Evolutionary conservation across 1,284 basidiomycete species (phyloP).

Genomic region (Austroboletus rostrupii): DNA sequence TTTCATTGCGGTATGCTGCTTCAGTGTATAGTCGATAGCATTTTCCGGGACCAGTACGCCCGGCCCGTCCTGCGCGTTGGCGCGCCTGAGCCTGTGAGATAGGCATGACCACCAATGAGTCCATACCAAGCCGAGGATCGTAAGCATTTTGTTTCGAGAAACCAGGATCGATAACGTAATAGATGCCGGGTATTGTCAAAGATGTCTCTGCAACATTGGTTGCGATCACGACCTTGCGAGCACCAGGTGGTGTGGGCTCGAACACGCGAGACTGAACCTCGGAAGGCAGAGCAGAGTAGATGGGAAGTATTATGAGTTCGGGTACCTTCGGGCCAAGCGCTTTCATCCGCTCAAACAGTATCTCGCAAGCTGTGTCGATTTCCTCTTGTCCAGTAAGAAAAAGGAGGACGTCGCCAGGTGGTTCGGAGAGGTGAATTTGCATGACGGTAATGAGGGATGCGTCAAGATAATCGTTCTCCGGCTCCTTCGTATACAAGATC

Average conservation of each 20-base stretch:
- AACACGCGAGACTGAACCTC: conserved; percentile 98
- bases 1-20: conserved; percentile 96
- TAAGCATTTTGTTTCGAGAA: conserved; percentile 99
- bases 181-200: conserved; percentile 97
- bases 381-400: conserved; percentile 99
- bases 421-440: conserved; percentile 98
- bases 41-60: conserved; percentile 96
- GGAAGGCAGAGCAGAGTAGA: conserved; percentile 96
- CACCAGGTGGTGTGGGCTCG: conserved; percentile 94
- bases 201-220: conserved; percentile 99
- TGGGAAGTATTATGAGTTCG: conserved; percentile 93
- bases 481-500: conserved; percentile 96
- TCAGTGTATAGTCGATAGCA: conserved; percentile 98
- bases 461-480: conserved; percentile 97
- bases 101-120: conserved; percentile 97
- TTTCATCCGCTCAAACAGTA: conserved; percentile 97
- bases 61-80: conserved; percentile 93
- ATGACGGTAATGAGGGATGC: conserved; percentile 98
- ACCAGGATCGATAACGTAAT: conserved; percentile 98
- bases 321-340: conserved; percentile 95
- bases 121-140: conserved; percentile 96
- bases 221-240: conserved; percentile 95
- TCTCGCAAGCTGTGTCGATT: conserved; percentile 97
- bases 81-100: conserved; percentile 98
- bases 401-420: conserved; percentile 92